These are phyloP conservation scores for Lavandula angustifolia DNA, from an alignment of 257 asterid species.

Conservation along the genomic window DNA sequence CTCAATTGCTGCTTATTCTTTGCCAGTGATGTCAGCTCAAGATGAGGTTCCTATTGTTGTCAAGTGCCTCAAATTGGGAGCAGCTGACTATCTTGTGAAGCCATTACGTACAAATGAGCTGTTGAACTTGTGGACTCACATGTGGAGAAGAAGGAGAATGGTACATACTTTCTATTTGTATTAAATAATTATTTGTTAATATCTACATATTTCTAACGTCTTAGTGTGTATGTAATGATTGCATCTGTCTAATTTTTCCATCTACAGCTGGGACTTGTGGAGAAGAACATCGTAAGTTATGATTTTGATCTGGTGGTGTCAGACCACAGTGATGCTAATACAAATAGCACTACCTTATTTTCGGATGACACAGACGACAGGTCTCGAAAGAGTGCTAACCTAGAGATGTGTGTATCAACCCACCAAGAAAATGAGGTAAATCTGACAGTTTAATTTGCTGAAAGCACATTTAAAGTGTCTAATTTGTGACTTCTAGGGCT, in stretches of 20 bases:
- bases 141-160: slow-evolving; percentile 97
- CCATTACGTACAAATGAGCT: slow-evolving; percentile 95
- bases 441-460: neutral
- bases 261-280: slow-evolving; percentile 94
- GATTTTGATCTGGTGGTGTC: slow-evolving; percentile 80
- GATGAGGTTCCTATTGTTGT: slow-evolving; percentile 56
- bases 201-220: slow-evolving; percentile 16
- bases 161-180: slow-evolving; percentile 40
- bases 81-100: slow-evolving; percentile 98
- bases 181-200: slow-evolving; percentile 15
- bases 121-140: slow-evolving; percentile 98
- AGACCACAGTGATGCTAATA: slow-evolving; percentile 93
- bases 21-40: slow-evolving; percentile 85
- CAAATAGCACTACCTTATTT: slow-evolving; percentile 92
- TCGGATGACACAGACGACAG: slow-evolving; percentile 92
- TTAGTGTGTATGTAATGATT: slow-evolving; percentile 23
- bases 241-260: slow-evolving; percentile 30
- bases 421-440: slow-evolving; percentile 78
- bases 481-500: neutral
- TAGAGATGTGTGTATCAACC: slow-evolving; percentile 52
- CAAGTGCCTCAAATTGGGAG: slow-evolving; percentile 90
- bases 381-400: slow-evolving; percentile 63
- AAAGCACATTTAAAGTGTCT: neutral
- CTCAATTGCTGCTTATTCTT: slow-evolving; percentile 27
- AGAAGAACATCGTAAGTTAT: slow-evolving; percentile 83